Evolutionary conservation across 1,284 basidiomycete species (phyloP), one percentile per base, ranked within the genome.

Genomic region (Grifola frondosa): DNA sequence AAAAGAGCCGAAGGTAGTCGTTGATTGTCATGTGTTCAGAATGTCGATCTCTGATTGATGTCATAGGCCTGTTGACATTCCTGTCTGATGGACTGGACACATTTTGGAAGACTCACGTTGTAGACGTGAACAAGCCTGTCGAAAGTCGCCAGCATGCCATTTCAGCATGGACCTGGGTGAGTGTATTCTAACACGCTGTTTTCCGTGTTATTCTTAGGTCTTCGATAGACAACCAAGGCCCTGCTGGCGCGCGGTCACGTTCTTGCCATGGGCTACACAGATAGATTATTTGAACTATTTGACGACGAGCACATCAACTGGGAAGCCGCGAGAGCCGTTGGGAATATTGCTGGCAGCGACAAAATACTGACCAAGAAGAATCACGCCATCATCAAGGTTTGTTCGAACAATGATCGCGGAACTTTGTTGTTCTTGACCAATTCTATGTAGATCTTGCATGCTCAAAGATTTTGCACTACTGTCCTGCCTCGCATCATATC

Each of bases 381-480:
- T 57, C 76, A 85, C 63, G 80, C 88, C 2, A 75, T 87, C 6
- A 70, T 91, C 26, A 86, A 82, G 73, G 94, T 91, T 45, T 38
- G 70, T 52, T n/a, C 4, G 16, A 9, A 19, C 12, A 24, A 4
- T n/a, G n/a, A n/a, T n/a, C n/a, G n/a, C n/a, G n/a, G n/a, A n/a
- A n/a, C n/a, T n/a, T n/a, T n/a, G 17, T 15, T 26, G 15, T 21
- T 35, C 19, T 37, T 34, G n/a, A 19, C 6, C 30, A 23, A 22
- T 10, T 5, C 23, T 22, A 31, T 31, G 9, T 46, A 96, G 92
- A 75, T 93, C 28, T 69, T 97, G 15, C 83, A 90, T 65, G 81
- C 84, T 24, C 96, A 99, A 63, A 90, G 85, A 63, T 87, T 90
- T 54, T 86, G 91, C 58, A 84, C 78, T 42, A 65, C 68, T 19